Percentiles rank a stretch among this genome's conserved stretches.
phyloP scores from a whole-genome alignment of 2,329 filamentous ascomycete genomes.

The Aspergillus sergii region DNA sequence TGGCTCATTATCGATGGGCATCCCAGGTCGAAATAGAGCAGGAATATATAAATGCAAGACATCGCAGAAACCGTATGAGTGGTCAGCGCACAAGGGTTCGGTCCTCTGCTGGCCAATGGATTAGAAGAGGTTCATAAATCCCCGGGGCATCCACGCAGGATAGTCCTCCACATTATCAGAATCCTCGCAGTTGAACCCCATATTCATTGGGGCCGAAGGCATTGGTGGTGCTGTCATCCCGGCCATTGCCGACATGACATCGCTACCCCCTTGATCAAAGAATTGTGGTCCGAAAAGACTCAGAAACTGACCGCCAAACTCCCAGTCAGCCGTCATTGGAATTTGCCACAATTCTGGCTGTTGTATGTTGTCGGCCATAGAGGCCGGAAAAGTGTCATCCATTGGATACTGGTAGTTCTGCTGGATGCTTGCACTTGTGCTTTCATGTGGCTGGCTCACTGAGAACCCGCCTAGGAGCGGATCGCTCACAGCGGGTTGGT shows the following conservation, averaged over 20 bases:
- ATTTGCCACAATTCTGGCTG: constrained; percentile 77
- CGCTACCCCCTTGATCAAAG: neutral
- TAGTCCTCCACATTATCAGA: neutral
- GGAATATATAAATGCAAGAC: neutral
- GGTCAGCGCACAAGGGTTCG: neutral
- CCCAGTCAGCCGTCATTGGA: constrained; percentile 90
- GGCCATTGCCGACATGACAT: neutral
- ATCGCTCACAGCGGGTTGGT: neutral
- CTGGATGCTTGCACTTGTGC: neutral
- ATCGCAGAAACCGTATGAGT: neutral
- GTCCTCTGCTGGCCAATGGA: neutral
- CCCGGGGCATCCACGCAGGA: constrained; percentile 5
- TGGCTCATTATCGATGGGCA: neutral
- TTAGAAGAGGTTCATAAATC: constrained; percentile 2
- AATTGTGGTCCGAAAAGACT: constrained; percentile 22
- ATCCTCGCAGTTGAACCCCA: constrained; percentile 8
- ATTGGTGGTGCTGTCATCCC: neutral
- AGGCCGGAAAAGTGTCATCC: constrained; percentile 26
- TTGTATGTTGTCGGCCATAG: constrained; percentile 17
- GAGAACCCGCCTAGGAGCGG: neutral
- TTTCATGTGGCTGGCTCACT: neutral
- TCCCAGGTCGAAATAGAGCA: neutral
- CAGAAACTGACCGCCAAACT: constrained; percentile 38
- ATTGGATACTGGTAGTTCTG: constrained; percentile 1
- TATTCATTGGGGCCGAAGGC: neutral